Percentiles rank a stretch among this genome's conserved stretches.
These are phyloP conservation scores for Phytophthora pseudosyringae DNA, from an alignment of 352 stramenopile genomes.

Conservation along the genomic window DNA sequence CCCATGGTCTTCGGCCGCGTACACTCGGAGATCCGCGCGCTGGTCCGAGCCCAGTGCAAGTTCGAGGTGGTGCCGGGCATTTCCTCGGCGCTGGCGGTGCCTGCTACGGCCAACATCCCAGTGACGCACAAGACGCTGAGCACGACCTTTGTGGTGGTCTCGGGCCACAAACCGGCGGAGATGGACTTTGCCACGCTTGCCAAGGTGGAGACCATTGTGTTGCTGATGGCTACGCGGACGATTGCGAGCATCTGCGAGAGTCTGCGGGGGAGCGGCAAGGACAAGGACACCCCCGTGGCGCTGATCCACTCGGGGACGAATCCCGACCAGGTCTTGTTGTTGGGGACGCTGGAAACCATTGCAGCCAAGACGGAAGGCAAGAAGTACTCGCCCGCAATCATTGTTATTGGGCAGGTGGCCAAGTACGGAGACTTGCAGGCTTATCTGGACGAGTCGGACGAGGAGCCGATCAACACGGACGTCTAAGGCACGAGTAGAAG, in stretches of 20 bases:
- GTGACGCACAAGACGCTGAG: slow-evolving; percentile 77
- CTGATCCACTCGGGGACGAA: slow-evolving; percentile 69
- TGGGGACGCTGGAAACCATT: slow-evolving; percentile 63
- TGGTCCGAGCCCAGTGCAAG: slow-evolving; percentile 49
- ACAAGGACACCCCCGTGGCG: slow-evolving; percentile 53
- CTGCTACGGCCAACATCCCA: slow-evolving; percentile 65
- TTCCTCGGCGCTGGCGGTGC: slow-evolving; percentile 67
- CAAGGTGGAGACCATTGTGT: slow-evolving; percentile 59
- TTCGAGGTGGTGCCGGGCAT: slow-evolving; percentile 78
- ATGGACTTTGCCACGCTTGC: slow-evolving; percentile 66
- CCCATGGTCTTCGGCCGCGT: slow-evolving; percentile 80
- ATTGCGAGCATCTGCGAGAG: slow-evolving; percentile 49
- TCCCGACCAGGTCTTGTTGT: slow-evolving; percentile 57
- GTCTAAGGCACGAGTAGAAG: slow-evolving; percentile 17
- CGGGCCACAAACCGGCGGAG: slow-evolving; percentile 68
- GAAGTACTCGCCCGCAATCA: slow-evolving; percentile 79
- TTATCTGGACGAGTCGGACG: slow-evolving; percentile 61
- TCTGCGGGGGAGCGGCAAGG: slow-evolving; percentile 50
- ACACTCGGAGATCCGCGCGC: slow-evolving; percentile 70
- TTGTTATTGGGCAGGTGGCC: slow-evolving; percentile 65
- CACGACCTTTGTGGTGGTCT: slow-evolving; percentile 69
- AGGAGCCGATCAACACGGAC: slow-evolving; percentile 40
- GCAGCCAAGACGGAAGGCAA: slow-evolving; percentile 45
- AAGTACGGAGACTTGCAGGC: slow-evolving; percentile 62
- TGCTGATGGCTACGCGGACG: slow-evolving; percentile 69